These are phyloP conservation scores for Syzygium grande DNA, from an alignment of 345 rosid genomes.

Conservation along the genomic window DNA sequence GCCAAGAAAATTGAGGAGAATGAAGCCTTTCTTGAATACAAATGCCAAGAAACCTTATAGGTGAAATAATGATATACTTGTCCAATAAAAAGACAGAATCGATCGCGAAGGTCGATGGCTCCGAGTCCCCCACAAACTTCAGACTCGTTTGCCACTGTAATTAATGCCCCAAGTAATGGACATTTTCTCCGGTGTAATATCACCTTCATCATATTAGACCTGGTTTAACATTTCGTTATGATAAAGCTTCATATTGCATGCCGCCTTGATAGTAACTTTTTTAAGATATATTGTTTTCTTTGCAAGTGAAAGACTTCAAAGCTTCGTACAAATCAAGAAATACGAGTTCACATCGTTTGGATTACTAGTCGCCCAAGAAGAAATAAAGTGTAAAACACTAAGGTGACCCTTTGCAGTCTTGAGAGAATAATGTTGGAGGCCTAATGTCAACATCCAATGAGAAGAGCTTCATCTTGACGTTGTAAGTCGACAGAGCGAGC, in stretches of 20 bases:
- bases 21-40: background rate
- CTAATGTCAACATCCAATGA: background rate
- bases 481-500: background rate
- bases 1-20: background rate
- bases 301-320: background rate
- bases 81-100: background rate
- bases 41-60: background rate
- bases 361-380: background rate
- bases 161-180: background rate
- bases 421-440: background rate
- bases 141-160: fast-evolving
- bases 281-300: background rate
- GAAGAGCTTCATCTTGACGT: background rate
- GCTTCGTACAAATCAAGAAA: background rate
- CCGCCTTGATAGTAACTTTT: background rate
- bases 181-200: background rate
- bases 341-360: background rate
- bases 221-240: background rate
- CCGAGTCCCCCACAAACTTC: background rate
- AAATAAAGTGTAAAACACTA: background rate
- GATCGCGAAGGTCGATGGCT: fast-evolving
- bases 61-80: background rate
- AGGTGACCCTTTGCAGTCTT: background rate
- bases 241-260: background rate
- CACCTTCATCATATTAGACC: fast-evolving